phyloP scores from a whole-genome alignment of 208 protist genomes.

The Phytomonas francai region DNA sequence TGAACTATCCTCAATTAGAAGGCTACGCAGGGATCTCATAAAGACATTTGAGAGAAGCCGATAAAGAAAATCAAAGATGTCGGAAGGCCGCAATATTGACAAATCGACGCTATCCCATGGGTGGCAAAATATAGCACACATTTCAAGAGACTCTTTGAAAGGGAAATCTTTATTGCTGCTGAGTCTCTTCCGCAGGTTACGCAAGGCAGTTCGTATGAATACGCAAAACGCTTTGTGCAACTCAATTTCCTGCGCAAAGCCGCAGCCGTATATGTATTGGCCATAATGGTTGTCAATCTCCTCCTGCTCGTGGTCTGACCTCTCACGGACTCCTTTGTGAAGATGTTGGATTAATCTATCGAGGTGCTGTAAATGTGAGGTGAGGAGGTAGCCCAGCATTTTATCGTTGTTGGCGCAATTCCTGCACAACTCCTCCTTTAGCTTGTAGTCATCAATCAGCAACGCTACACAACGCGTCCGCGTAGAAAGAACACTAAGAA shows the following conservation, averaged over 20 bases:
- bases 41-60: slow-evolving; percentile 28
- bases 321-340: slow-evolving; percentile 7
- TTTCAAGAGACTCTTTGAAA: slow-evolving; percentile 27
- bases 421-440: slow-evolving; percentile 58
- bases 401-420: slow-evolving; percentile 31
- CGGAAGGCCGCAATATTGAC: slow-evolving; percentile 60
- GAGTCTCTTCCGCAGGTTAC: slow-evolving; percentile 29
- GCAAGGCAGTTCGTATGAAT: slow-evolving; percentile 66
- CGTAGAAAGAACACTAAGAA: slow-evolving; percentile 26
- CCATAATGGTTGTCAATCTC: slow-evolving; percentile 53
- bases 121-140: slow-evolving; percentile 79
- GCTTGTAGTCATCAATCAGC: slow-evolving; percentile 46
- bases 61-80: slow-evolving; percentile 70
- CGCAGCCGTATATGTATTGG: slow-evolving; percentile 66
- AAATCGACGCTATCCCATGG: slow-evolving; percentile 84
- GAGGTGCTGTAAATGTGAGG: slow-evolving; percentile 28
- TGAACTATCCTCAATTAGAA: neutral
- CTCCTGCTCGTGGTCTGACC: slow-evolving; percentile 4
- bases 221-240: slow-evolving; percentile 63
- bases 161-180: slow-evolving; percentile 22
- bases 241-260: slow-evolving; percentile 64
- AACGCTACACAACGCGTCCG: slow-evolving; percentile 37
- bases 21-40: slow-evolving; percentile 10
- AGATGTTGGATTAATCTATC: neutral
- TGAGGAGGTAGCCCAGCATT: slow-evolving; percentile 37